Evolutionary conservation across 805 yeast species (phyloP), one percentile per base, ranked within the genome.

Genomic region (Torulaspora gathmanii): DNA sequence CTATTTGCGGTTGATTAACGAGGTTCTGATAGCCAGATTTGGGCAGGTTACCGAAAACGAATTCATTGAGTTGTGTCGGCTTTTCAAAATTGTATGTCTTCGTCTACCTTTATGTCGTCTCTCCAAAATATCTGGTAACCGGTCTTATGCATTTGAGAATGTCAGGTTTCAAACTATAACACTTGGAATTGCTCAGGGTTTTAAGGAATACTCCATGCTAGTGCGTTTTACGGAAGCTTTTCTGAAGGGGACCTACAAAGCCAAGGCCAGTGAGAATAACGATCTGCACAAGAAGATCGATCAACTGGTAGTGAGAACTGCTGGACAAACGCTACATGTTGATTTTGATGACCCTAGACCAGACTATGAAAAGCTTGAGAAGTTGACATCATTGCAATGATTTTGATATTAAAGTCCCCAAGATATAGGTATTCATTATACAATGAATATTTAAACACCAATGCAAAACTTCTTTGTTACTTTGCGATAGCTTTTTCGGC

Each of bases 401-500:
- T 22, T 7, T 22, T 5, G 8, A 4, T 2, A 22, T 10, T 22
- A 7, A 22, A 22, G 8, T 7, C 25, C 25, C 8, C 8, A 10
- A 22, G 8, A 7, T 7, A 7, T 6, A 13, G 3, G 10, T n/a
- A n/a, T 8, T 31, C 34, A 15, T 31, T 10, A 31, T 31, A 31
- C 12, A n/a, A 2, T 27, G n/a, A 12, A 27, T 5, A 19, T 19
- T 19, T 13, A 20, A 10, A 22, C 12, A 34, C 26, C 11, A 13
- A 22, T 4, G 5, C 12, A 13, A 19, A 13, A 10, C 19, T 28
- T 19, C 2, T 17, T 9, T 9, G 16, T 26, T 25, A 31, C 42
- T 65, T 69, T n/a, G 70, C 64, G 45, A 82, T 70, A 26, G 72
- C 70, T 30, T 78, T 74, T 54, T 91, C 98, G 2, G 95, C 82